Base-by-base conservation (phyloP, 139 green algal genomes). In the Parachlorella kessleri region DNA sequence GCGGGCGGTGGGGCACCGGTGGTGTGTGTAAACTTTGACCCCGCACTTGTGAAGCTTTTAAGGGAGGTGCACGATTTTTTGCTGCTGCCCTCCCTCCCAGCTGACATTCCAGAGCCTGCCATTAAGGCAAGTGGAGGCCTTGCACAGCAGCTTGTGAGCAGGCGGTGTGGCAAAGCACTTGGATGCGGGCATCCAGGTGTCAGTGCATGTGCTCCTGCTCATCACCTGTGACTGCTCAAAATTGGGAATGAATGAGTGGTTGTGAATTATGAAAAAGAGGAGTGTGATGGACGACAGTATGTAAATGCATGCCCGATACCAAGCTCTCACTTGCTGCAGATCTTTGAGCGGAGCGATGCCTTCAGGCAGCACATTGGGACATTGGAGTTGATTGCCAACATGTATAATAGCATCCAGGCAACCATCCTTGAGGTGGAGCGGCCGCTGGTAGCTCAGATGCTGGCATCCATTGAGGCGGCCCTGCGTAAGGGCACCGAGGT, bases 11-110 rank as follows among this genome's bases (percentile, higher is more conserved):
- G 81, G 53, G n/a, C n/a, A n/a, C 41, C 76, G 1, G 14, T 90
- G 66, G 78, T 96, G 23, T 75, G 55, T 10, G 90, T 97, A 33
- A 98, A 98, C 84, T 98, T 98, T 80, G 94, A 98, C 86, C 90
- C 95, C 2, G 87, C 82, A 32, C 87, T 98, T 28, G 90, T 97
- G 32, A 81, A 84, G 14, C 87, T 98, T 77, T 88, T 98, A 79
- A 85, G 91, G 0, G 95, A 98, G 83, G 94, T 94, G 40, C 95
- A 94, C 75, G 96, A 97, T 85, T 96, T 98, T 80, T 66, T 96
- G 75, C 83, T 95, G n/a, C 81, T 95, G 32, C 84, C 90, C 40
- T 75, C 78, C 41, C 86, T 91, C 40, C 79, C 67, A 10, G 36
- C 79, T 5, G 37, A 72, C 35, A 84, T 92, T 14, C 89, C 89